Percentiles rank a stretch among this genome's conserved stretches.
These are phyloP conservation scores for Mucor indicus DNA, from an alignment of 371 early-diverging fungal genomes.

Conservation along the genomic window DNA sequence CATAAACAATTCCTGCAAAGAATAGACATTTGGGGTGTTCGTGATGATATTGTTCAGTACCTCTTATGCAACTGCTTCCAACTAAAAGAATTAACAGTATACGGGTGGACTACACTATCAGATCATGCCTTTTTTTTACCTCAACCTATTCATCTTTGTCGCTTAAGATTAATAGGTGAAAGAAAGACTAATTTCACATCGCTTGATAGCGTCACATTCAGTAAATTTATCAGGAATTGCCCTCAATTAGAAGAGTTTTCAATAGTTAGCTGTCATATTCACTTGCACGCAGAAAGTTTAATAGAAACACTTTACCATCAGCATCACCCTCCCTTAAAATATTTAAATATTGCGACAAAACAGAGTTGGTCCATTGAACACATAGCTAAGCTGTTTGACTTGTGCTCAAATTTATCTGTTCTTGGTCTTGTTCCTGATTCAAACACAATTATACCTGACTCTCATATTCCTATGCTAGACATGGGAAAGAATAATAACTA, in stretches of 20 bases:
- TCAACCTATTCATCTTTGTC: constrained; percentile 1
- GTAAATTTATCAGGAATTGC: constrained; percentile 20
- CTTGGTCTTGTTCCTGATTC: constrained; percentile 28
- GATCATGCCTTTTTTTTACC: constrained; percentile 27
- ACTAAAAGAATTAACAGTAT: constrained; percentile 23
- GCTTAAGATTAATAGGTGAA: constrained; percentile 26
- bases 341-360: constrained; percentile 26
- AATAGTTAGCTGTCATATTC: constrained; percentile 28
- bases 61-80: constrained; percentile 20
- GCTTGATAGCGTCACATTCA: constrained; percentile 26
- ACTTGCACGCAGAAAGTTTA: constrained; percentile 34
- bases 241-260: constrained; percentile 28
- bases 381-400: constrained; percentile 23
- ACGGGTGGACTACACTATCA: constrained; percentile 36
- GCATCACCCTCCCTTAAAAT: constrained; percentile 10
- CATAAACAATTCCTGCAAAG: constrained; percentile 21
- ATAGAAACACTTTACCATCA: constrained; percentile 17
- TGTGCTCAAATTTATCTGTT: constrained; percentile 20
- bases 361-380: constrained; percentile 35
- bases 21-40: constrained; percentile 33
- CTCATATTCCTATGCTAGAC: too few species aligned
- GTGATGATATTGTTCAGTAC: constrained; percentile 34
- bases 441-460: too few species aligned
- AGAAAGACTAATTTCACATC: constrained; percentile 28
- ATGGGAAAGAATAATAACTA: too few species aligned